These are phyloP conservation scores for Perkinsus olseni DNA, from an alignment of 169 alveolate species.

Conservation along the genomic window DNA sequence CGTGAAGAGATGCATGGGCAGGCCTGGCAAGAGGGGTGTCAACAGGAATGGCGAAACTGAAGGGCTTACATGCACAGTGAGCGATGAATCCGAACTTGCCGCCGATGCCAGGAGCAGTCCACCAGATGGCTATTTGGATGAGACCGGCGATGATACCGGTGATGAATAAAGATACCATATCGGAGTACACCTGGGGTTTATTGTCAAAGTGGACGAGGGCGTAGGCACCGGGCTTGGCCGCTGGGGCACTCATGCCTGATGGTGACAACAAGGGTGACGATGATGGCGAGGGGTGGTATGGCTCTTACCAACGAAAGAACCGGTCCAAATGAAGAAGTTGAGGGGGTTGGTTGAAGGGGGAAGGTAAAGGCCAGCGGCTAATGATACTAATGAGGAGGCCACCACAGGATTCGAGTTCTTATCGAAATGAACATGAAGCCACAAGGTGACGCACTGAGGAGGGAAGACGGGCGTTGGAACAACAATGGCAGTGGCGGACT, in stretches of 20 bases:
- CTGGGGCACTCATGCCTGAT: neutral
- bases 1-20: neutral
- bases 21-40: neutral
- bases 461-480: too few species aligned
- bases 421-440: neutral
- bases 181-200: neutral
- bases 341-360: neutral
- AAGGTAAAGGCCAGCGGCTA: neutral
- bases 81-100: neutral
- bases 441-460: neutral
- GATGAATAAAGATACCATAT: neutral
- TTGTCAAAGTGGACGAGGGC: neutral
- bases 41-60: neutral
- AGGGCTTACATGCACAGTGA: neutral
- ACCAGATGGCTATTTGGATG: neutral
- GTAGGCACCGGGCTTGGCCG: neutral
- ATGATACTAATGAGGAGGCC: neutral
- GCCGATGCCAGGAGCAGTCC: neutral
- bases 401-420: neutral
- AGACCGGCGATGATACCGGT: neutral
- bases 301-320: neutral
- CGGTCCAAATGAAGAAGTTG: neutral
- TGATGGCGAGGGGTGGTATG: neutral
- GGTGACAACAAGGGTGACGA: neutral
- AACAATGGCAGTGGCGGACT: neutral